Evolutionary conservation across 2,329 filamentous ascomycete species (phyloP).

Genomic region (Geosmithia morbida): DNA sequence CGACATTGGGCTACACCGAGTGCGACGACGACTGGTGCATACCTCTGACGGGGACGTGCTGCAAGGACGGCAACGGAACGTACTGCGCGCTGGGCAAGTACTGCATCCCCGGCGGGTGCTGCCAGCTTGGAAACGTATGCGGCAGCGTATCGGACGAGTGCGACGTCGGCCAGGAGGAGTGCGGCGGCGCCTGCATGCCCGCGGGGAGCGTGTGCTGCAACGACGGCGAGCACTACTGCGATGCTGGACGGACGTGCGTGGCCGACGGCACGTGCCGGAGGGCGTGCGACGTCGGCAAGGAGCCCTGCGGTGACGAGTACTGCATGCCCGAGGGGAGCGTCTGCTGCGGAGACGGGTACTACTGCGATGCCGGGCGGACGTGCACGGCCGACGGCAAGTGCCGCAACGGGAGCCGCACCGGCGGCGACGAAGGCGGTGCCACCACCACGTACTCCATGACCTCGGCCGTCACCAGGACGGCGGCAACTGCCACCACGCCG

Average conservation of each 20-base stretch:
- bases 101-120: slow-evolving; percentile 16
- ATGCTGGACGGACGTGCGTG: slow-evolving; percentile 3
- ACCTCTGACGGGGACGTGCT: slow-evolving; percentile 13
- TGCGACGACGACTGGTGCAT: slow-evolving; percentile 16
- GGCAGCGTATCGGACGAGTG: slow-evolving; percentile 7
- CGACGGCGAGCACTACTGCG: slow-evolving; percentile 2
- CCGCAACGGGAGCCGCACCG: slow-evolving; percentile 1
- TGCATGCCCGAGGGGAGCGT: slow-evolving; percentile 16
- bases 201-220: slow-evolving; percentile 5
- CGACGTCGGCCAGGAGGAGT: slow-evolving; percentile 4
- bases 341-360: slow-evolving; percentile 13
- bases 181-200: slow-evolving; percentile 8
- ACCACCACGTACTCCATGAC: background rate
- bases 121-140: slow-evolving; percentile 15
- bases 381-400: slow-evolving; percentile 12
- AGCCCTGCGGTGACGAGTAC: slow-evolving; percentile 1
- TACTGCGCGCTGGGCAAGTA: slow-evolving; percentile 16
- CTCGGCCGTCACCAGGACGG: background rate
- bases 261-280: slow-evolving; percentile 3
- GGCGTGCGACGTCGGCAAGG: background rate
- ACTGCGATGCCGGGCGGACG: slow-evolving; percentile 14
- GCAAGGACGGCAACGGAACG: slow-evolving; percentile 10
- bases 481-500: too few species aligned
- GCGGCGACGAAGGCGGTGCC: too few species aligned
- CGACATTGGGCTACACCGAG: slow-evolving; percentile 5